phyloP scores from a whole-genome alignment of 768 basidiomycete species.

The Lactarius trivialis region DNA sequence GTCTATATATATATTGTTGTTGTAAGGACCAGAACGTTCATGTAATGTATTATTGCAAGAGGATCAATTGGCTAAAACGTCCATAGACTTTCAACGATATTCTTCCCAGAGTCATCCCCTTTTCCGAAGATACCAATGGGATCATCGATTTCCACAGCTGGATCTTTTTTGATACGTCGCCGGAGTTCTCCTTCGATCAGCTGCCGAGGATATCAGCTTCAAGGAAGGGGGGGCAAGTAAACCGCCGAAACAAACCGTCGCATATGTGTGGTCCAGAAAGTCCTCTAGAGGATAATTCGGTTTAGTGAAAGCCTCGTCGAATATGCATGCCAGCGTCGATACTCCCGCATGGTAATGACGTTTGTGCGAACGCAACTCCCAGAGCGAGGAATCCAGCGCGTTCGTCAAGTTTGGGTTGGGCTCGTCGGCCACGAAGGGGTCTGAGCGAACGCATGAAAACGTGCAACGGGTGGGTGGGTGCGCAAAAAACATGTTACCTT shows the following conservation, averaged over 20 bases:
- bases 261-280: slow-evolving; percentile 91
- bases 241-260: slow-evolving; percentile 48
- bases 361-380: slow-evolving; percentile 81
- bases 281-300: slow-evolving; percentile 87
- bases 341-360: slow-evolving; percentile 82
- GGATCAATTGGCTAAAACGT: slow-evolving; percentile 11
- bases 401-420: slow-evolving; percentile 67
- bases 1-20: neutral
- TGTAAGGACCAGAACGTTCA: neutral
- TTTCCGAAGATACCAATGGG: slow-evolving; percentile 20
- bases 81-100: slow-evolving; percentile 35
- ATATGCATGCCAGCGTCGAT: slow-evolving; percentile 82
- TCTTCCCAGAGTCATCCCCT: slow-evolving; percentile 23
- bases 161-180: slow-evolving; percentile 77
- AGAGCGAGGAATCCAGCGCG: slow-evolving; percentile 82
- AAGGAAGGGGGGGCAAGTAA: neutral
- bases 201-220: slow-evolving; percentile 35
- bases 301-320: slow-evolving; percentile 91
- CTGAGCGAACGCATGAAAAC: slow-evolving; percentile 28
- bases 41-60: slow-evolving; percentile 13
- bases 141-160: slow-evolving; percentile 37
- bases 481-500: neutral
- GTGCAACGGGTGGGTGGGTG: neutral
- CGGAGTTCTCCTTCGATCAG: slow-evolving; percentile 80
- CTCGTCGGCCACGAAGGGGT: slow-evolving; percentile 67